Evolutionary conservation across 108 stramenopile genomes (phyloP), one percentile per base, ranked within the genome.

Genomic region (Chaetoceros muelleri): DNA sequence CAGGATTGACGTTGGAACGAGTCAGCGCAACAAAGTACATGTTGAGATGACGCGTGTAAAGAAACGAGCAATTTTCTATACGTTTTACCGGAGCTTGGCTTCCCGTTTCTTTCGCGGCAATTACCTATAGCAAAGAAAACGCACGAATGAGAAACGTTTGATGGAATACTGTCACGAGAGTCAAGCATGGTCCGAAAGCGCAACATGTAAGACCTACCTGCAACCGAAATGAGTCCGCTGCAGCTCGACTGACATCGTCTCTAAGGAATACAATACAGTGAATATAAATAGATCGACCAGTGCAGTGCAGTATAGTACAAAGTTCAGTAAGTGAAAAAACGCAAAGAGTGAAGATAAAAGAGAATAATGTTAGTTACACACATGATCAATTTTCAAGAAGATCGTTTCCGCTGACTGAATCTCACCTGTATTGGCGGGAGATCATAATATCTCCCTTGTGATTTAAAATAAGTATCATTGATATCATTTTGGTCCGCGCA

Each of bases 21-120:
- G 97, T 99, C 45, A 98, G 69, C 5, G 95, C 99, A 44, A 98
- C 96, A 66, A 99, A 89, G 76, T 93, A 99, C 73, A 99, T 88
- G 66, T 97, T 96, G 64, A 87, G 73, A 61, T 94, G 93, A 30
- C 96, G 90, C 25, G 90, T 95, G 74, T 96, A 98, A 44, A 98
- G 66, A 75, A 99, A 99, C 58, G 95, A 94, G 61, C 85, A 90
- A 46, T 89, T 90, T 53, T 98, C 97, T 62, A 99, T 80, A 52
- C 88, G 78, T 55, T 82, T 86, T 21, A 99, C 85, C 18, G 99
- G 99, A 45, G 96, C 80, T 52, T 86, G 78, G 19, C 94, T 87
- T 21, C 96, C 93, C 10, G 96, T 95, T 44, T 97, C 92, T 69
- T 97, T 99, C 24, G 91, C 83, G 44, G 96, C 94, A 30, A 99